These are phyloP conservation scores for Fusarium bactridioides DNA, from an alignment of 2,329 filamentous ascomycete genomes.

Conservation along the genomic window DNA sequence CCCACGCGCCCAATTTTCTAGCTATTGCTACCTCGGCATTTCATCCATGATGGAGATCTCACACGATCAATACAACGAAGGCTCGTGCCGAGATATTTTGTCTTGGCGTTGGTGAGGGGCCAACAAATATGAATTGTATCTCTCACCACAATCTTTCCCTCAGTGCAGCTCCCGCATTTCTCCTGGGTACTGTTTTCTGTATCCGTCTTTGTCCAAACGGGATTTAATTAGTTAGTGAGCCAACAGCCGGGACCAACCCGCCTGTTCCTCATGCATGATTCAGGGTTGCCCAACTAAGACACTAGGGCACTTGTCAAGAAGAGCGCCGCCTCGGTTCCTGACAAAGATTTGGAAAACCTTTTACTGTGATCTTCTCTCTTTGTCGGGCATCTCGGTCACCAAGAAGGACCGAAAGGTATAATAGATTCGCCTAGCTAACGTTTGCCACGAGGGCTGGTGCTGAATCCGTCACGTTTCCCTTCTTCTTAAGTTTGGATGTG, in stretches of 20 bases:
- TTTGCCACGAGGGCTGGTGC: constrained; percentile 4
- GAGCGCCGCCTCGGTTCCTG: neutral
- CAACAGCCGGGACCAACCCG: neutral
- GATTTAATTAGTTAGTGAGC: neutral
- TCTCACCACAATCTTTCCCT: neutral
- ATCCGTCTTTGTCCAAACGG: neutral
- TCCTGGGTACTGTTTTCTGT: neutral
- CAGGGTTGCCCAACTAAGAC: neutral
- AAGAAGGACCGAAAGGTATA: neutral
- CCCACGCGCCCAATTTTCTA: neutral
- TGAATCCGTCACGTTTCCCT: neutral
- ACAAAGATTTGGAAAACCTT: neutral
- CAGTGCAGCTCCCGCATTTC: constrained; percentile 21
- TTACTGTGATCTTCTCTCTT: neutral
- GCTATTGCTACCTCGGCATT: constrained; percentile 3
- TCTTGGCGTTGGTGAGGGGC: neutral
- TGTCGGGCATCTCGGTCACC: neutral
- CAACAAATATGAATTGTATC: neutral
- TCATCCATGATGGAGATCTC: neutral
- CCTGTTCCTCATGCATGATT: constrained; percentile 7
- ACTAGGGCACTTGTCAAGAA: neutral
- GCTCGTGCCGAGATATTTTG: neutral
- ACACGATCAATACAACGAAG: neutral
- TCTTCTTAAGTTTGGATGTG: neutral
- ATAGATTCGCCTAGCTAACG: neutral